phyloP scores from a whole-genome alignment of 805 yeast species.

The Metschnikowia kunwiensis region DNA sequence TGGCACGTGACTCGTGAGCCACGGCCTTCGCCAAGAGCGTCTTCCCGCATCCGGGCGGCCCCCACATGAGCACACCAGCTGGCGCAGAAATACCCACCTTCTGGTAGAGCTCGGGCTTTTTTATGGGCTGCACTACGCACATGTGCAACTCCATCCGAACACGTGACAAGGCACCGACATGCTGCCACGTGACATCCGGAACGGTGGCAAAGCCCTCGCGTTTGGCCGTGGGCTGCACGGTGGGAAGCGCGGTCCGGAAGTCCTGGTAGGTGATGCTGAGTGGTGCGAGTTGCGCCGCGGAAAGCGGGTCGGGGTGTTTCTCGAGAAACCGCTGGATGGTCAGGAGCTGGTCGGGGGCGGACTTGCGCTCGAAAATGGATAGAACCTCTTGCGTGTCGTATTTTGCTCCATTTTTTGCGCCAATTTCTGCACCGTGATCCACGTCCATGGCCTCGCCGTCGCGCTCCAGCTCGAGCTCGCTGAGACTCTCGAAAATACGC shows the following conservation, averaged over 20 bases:
- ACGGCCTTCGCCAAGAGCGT: slow-evolving; percentile 95
- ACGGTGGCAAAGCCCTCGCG: slow-evolving; percentile 98
- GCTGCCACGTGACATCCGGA: slow-evolving; percentile 95
- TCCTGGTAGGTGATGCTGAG: slow-evolving; percentile 75
- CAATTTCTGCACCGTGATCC: no score
- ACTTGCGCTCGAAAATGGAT: slow-evolving; percentile 27
- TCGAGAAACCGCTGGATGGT: slow-evolving; percentile 70
- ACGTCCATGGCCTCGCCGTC: slow-evolving; percentile 33
- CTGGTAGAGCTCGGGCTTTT: slow-evolving; percentile 83
- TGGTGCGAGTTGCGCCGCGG: slow-evolving; percentile 70
- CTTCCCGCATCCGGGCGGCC: slow-evolving; percentile 99
- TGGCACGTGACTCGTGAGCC: slow-evolving; percentile 95
- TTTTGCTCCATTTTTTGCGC: no score
- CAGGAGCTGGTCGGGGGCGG: slow-evolving; percentile 43
- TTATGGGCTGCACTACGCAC: slow-evolving; percentile 97
- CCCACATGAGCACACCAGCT: slow-evolving; percentile 96
- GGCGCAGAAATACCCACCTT: slow-evolving; percentile 95
- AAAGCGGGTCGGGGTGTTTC: slow-evolving; percentile 76
- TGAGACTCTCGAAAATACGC: slow-evolving; percentile 70
- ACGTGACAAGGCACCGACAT: slow-evolving; percentile 82
- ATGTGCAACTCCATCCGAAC: slow-evolving; percentile 88
- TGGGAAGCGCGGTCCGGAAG: slow-evolving; percentile 80
- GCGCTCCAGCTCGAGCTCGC: slow-evolving; percentile 38
- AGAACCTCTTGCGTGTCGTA: slow-evolving; percentile 1
- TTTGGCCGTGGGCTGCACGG: slow-evolving; percentile 94